phyloP scores from a whole-genome alignment of 495 filamentous ascomycete genomes.

The Xanthoparmelia taractica region DNA sequence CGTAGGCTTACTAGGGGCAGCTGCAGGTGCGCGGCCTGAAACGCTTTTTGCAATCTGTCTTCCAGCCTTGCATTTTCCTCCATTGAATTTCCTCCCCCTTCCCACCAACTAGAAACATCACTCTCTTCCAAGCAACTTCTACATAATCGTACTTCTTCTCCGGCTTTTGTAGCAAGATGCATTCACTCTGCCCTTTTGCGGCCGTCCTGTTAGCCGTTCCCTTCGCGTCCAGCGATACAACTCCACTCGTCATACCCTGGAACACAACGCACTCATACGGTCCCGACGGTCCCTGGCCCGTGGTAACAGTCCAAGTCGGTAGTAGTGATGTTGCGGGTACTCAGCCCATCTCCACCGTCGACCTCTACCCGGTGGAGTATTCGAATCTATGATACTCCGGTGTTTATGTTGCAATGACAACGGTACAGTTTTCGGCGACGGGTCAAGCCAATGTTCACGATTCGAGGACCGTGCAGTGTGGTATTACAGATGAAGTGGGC shows the following conservation, averaged over 20 bases:
- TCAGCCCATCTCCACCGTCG: constrained; percentile 1
- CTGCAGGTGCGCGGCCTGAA: not conserved
- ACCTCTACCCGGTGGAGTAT: constrained; percentile 18
- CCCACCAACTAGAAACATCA: not conserved
- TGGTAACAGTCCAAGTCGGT: constrained; percentile 17
- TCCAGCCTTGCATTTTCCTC: not conserved
- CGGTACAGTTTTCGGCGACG: not conserved
- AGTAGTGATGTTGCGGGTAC: not conserved
- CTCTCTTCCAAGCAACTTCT: not conserved
- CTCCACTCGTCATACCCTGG: constrained; percentile 10
- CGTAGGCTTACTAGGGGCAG: no score
- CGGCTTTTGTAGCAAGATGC: not conserved
- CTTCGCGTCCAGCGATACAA: not conserved
- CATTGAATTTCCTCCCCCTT: not conserved
- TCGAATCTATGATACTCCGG: constrained; percentile 8
- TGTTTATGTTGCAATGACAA: not conserved
- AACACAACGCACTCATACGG: constrained; percentile 19
- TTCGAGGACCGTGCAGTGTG: constrained; percentile 1
- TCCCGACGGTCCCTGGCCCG: constrained; percentile 22
- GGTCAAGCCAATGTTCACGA: constrained; percentile 1
- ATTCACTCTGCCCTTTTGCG: not conserved
- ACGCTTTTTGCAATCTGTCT: not conserved
- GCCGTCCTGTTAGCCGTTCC: not conserved
- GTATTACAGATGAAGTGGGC: constrained; percentile 6
- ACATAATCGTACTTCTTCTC: not conserved